phyloP scores from a whole-genome alignment of 1,284 basidiomycete species.

The Naganishia liquefaciens region DNA sequence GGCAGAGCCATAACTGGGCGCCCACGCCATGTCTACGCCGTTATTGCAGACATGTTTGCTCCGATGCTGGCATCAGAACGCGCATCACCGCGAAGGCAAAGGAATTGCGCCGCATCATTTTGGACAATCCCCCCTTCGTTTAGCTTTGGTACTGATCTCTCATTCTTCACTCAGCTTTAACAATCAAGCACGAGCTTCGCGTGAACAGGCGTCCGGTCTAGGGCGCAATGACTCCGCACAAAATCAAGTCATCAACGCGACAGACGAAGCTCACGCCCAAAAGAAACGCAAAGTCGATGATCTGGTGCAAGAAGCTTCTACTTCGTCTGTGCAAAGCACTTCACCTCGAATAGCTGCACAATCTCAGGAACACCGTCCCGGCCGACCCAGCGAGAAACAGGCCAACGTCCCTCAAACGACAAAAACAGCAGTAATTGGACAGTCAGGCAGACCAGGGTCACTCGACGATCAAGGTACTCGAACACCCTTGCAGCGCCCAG shows the following conservation, averaged over 20 bases:
- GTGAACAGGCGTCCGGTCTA: neutral
- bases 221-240: neutral
- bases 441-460: neutral
- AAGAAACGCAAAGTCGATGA: slow-evolving; percentile 6
- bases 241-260: neutral
- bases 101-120: neutral
- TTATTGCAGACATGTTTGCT: neutral
- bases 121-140: neutral
- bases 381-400: neutral
- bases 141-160: too few species aligned
- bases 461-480: neutral
- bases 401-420: neutral
- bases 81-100: neutral
- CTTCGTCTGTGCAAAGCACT: neutral
- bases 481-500: neutral
- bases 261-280: slow-evolving; percentile 2
- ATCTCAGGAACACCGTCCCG: neutral
- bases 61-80: too few species aligned
- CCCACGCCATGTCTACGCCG: neutral
- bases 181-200: neutral
- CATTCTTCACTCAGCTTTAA: neutral
- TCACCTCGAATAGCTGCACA: neutral
- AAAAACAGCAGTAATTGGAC: neutral
- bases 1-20: too few species aligned
- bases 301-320: neutral